These are phyloP conservation scores for Phlebiopsis flavidoalba DNA, from an alignment of 768 basidiomycete genomes.

Conservation along the genomic window DNA sequence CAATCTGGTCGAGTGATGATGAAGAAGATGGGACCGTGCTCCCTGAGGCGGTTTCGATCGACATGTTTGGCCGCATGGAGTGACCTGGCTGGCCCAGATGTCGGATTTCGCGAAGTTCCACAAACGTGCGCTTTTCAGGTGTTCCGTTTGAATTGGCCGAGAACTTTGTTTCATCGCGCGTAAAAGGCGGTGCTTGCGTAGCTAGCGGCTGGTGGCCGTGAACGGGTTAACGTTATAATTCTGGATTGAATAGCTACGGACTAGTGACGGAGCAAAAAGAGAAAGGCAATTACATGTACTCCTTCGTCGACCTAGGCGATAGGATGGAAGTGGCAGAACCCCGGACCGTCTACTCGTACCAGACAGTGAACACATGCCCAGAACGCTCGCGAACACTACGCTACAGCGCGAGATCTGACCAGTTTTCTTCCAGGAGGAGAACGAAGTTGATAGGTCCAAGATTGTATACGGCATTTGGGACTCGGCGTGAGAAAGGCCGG, in stretches of 20 bases:
- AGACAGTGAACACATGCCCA: neutral
- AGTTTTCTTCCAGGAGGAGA: constrained; percentile 15
- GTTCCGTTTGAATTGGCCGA: constrained; percentile 77
- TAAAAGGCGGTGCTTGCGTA: constrained; percentile 81
- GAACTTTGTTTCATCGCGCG: constrained; percentile 67
- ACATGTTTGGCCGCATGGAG: constrained; percentile 62
- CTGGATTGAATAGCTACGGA: constrained; percentile 58
- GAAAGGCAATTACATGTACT: constrained; percentile 75
- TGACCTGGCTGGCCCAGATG: constrained; percentile 78
- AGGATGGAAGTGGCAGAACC: constrained; percentile 70
- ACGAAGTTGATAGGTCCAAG: constrained; percentile 30
- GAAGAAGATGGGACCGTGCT: constrained; percentile 45
- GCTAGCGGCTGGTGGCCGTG: neutral
- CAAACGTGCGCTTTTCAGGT: constrained; percentile 78
- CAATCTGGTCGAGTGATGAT: constrained; percentile 45
- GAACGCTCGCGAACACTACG: neutral
- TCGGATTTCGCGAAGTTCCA: constrained; percentile 75
- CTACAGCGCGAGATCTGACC: constrained; percentile 22
- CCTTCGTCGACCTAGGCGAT: constrained; percentile 77
- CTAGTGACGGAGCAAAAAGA: constrained; percentile 81
- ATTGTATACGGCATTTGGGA: constrained; percentile 37
- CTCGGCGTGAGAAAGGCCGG: too few species aligned
- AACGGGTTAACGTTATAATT: neutral
- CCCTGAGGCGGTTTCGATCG: constrained; percentile 68
- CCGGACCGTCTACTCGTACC: constrained; percentile 39